These are phyloP conservation scores for Pseudevernia furfuracea DNA, from an alignment of 495 filamentous ascomycete genomes.

Conservation along the genomic window DNA sequence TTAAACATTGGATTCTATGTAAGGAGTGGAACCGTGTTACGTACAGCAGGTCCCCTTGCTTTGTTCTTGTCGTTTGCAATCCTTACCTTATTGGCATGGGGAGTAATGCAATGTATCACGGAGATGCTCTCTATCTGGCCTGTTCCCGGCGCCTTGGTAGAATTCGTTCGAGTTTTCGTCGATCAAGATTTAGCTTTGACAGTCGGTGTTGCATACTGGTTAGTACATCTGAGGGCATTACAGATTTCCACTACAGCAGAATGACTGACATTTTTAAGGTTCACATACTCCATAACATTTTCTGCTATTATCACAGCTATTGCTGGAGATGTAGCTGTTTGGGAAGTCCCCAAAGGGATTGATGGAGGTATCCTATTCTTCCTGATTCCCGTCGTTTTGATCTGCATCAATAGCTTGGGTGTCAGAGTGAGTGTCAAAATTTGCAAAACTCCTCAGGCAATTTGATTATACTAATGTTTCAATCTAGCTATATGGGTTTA, in stretches of 20 bases:
- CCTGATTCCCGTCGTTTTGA: no score
- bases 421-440: no score
- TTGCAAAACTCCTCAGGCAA: no score
- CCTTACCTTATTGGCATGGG: neutral
- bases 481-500: no score
- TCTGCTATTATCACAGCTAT: no score
- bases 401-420: no score
- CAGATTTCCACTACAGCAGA: neutral
- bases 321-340: no score
- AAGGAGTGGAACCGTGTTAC: neutral
- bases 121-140: neutral
- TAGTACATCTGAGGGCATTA: no score
- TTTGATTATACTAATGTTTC: no score
- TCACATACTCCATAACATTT: no score
- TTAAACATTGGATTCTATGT: neutral
- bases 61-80: neutral
- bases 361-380: no score
- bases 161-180: neutral
- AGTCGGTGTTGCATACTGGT: neutral
- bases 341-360: no score
- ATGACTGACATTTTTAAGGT: neutral
- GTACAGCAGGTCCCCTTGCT: neutral
- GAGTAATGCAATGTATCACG: neutral
- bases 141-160: neutral
- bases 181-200: neutral